Conservation (phyloP, 495 filamentous ascomycete genomes). For the Aspergillus sclerotioniger region DNA sequence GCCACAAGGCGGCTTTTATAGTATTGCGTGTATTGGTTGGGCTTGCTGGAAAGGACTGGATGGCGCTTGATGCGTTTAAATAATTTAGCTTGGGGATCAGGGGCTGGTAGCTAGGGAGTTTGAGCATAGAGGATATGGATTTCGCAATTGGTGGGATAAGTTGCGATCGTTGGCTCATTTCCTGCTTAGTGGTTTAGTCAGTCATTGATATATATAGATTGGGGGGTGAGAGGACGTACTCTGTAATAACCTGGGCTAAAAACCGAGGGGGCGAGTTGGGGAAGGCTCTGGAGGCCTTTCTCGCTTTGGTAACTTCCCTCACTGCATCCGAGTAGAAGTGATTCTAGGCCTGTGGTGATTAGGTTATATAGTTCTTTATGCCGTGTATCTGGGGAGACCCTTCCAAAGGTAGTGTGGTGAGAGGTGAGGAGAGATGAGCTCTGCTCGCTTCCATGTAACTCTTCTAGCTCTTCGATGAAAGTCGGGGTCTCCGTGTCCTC, state of each 20-base stretch:
- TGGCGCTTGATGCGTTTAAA: neutral
- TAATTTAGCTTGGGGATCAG: slow-evolving; percentile 15
- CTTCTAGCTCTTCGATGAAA: slow-evolving; percentile 2
- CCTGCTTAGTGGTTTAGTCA: slow-evolving; percentile 24
- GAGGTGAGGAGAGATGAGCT: neutral
- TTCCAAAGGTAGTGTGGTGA: neutral
- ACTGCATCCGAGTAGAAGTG: neutral
- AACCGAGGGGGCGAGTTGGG: neutral
- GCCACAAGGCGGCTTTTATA: slow-evolving; percentile 29
- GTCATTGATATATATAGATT: neutral
- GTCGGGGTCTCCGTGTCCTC: neutral
- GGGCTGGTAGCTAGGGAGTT: slow-evolving; percentile 13
- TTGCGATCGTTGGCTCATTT: slow-evolving; percentile 37
- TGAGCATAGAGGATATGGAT: slow-evolving; percentile 32
- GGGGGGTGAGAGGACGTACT: neutral
- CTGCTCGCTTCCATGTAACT: neutral
- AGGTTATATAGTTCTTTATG: neutral
- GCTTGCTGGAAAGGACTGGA: neutral
- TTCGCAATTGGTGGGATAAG: slow-evolving; percentile 37
- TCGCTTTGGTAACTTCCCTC: neutral
- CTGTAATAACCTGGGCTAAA: neutral
- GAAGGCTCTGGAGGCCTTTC: neutral
- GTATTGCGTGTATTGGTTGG: slow-evolving; percentile 4
- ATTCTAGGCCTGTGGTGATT: neutral
- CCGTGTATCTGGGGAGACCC: neutral